Base-by-base conservation (phyloP, 495 filamentous ascomycete species). In the Penicillium mononematosum region DNA sequence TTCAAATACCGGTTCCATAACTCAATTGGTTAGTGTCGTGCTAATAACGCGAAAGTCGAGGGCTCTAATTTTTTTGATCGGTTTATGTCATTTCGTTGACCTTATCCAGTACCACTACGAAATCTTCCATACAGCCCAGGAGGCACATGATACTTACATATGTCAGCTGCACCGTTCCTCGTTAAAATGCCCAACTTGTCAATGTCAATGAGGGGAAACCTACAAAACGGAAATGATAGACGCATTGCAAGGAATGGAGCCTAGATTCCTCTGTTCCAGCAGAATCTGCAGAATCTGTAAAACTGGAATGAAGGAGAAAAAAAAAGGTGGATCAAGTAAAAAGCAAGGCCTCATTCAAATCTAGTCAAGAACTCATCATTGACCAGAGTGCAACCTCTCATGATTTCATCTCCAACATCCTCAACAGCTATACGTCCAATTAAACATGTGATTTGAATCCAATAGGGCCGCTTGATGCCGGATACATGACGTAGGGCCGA, bases 401-500 rank as follows among this genome's bases (percentile, higher is more conserved):
- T 53, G 51, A 56, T 39, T 45, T 53, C 45, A 43, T 51, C 53
- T 19, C 20, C 42, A 51, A 51, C 45, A 52, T 27, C n/a, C 46
- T 42, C 27, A 16, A 16, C 43, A 19, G 10, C 36, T 24, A 5
- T 22, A 16, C 34, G 25, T 52, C 38, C 31, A 45, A 58, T 50
- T 29, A 29, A 1, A 29, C 27, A 29, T 29, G 27, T 29, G 27
- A 29, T 29, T 7, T 7, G 14, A 45, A 8, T 24, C 53, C 12
- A 50, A 17, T 54, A 32, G 27, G 55, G 47, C 66, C 64, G 66
- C 50, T 48, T 7, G 48, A 38, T 62, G 51, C 64, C 66, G 66
- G 50, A 63, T 65, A 63, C 64, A 75, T 75, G 72, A 75, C 72
- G 72, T 75, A 72, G 70, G 49, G 8, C 39, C 49, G 62, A 42